Evolutionary conservation across 2,329 filamentous ascomycete species (phyloP), one percentile per base, ranked within the genome.

Genomic region (Ilyonectria mors-panacis): DNA sequence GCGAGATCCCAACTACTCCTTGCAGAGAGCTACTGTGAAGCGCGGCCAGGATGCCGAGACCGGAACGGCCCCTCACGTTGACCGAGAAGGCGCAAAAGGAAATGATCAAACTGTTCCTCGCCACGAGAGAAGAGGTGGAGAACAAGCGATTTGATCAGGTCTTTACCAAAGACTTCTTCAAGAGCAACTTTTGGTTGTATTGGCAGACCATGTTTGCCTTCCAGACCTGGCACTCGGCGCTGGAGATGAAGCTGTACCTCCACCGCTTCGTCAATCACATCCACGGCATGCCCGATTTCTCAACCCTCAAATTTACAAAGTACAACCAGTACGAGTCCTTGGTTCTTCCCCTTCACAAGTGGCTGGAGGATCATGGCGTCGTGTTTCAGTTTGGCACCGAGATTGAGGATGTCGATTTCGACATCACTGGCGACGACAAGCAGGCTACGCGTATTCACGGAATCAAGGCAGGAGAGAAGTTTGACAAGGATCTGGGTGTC

Each of bases 1-100:
- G 42, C 45, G 56, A 15, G 66, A 67, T 39, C 66, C 66, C 28
- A 68, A 68, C 44, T 66, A 45, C 68, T 78, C 76, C 2, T 67
- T 78, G 50, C 74, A 77, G 68, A 67, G 76, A 26, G 75, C 76
- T 2, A 78, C 76, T n/a, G 62, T 76, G 45, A 67, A 73, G 37
- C 72, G 73, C 23, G 76, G 76, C 35, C 70, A 75, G 45, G 75
- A 77, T 21, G 75, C 74, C 2, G 67, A 64, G 8, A 78, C 74
- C 1, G 69, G 73, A 1, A 67, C 66, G 48, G 60, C 71, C 21
- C 21, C 77, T 77, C 55, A 76, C 74, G 9, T 63, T 78, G n/a
- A 75, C 64, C 26, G 69, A 75, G n/a, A 73, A 59, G 62, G 74
- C 75, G 2, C 75, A 78, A 59, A 66, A 62, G 8, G 69, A 73